phyloP scores from a whole-genome alignment of 208 protist species.

The Trypanosoma theileri region DNA sequence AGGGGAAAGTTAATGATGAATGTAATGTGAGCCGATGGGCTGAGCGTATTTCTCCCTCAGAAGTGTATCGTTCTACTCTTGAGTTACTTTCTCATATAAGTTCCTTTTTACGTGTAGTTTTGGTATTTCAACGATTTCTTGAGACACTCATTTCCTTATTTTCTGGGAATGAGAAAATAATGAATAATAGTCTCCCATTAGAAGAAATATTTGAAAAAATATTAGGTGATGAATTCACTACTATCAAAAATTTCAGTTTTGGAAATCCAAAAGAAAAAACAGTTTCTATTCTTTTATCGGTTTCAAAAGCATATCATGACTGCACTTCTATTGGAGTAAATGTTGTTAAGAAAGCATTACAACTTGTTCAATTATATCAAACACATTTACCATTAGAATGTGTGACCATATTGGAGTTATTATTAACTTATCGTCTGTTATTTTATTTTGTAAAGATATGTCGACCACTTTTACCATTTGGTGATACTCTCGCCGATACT shows the following conservation, averaged over 20 bases:
- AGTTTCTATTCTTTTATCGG: neutral
- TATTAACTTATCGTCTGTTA: constrained; percentile 10
- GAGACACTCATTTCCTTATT: neutral
- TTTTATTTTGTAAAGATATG: constrained; percentile 9
- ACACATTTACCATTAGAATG: constrained; percentile 1
- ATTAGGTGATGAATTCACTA: constrained; percentile 1
- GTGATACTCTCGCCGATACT: neutral
- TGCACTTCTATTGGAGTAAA: neutral
- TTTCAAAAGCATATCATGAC: neutral
- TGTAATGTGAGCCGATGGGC: neutral
- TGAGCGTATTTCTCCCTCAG: neutral
- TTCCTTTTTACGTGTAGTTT: constrained; percentile 11
- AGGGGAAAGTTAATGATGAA: neutral
- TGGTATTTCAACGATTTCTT: neutral
- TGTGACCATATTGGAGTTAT: constrained; percentile 2
- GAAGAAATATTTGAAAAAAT: neutral
- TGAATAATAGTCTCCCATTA: neutral
- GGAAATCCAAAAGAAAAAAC: neutral
- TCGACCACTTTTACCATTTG: neutral
- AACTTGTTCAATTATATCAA: constrained; percentile 4
- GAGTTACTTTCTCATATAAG: neutral
- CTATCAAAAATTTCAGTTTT: neutral
- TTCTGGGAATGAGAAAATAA: neutral
- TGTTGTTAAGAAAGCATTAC: neutral
- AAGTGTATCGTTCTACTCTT: neutral